These are phyloP conservation scores for Trifolium pratense DNA, from an alignment of 306 rosid genomes.

Conservation along the genomic window DNA sequence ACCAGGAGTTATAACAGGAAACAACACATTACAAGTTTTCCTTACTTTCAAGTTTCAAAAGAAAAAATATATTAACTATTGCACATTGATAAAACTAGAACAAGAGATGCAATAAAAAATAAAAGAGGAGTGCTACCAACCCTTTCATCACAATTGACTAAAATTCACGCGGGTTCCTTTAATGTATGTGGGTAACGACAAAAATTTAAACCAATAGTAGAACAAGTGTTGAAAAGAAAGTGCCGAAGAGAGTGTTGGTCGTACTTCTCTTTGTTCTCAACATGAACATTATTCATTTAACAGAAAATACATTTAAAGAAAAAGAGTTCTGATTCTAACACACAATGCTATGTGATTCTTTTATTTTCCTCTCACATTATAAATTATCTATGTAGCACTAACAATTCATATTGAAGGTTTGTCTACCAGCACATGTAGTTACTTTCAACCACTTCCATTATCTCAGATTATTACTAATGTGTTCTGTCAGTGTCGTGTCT, in stretches of 20 bases:
- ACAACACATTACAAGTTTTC: neutral
- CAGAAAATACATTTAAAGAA: neutral
- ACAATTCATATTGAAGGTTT: neutral
- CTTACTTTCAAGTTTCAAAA: neutral
- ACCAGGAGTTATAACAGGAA: constrained; percentile 2
- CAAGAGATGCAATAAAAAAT: constrained; percentile 16
- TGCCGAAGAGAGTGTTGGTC: neutral
- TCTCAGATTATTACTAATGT: neutral
- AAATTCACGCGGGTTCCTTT: neutral
- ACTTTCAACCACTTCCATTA: neutral
- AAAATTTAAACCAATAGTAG: neutral
- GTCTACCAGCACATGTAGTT: neutral
- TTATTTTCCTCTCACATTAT: neutral
- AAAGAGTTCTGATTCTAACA: neutral
- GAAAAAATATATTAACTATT: neutral
- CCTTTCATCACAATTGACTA: neutral
- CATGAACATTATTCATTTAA: constrained; percentile 5
- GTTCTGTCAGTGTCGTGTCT: neutral
- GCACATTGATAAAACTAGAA: constrained; percentile 18
- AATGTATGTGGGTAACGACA: neutral
- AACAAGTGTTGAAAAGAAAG: neutral
- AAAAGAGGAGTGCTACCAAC: constrained; percentile 3
- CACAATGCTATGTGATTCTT: constrained; percentile 25
- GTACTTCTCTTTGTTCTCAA: neutral
- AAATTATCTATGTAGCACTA: neutral